A percentile compares a stretch with the other conserved stretches of the same genome.
Conservation (phyloP, 176 grass and related monocot species). For the Neostapfia colusana region DNA sequence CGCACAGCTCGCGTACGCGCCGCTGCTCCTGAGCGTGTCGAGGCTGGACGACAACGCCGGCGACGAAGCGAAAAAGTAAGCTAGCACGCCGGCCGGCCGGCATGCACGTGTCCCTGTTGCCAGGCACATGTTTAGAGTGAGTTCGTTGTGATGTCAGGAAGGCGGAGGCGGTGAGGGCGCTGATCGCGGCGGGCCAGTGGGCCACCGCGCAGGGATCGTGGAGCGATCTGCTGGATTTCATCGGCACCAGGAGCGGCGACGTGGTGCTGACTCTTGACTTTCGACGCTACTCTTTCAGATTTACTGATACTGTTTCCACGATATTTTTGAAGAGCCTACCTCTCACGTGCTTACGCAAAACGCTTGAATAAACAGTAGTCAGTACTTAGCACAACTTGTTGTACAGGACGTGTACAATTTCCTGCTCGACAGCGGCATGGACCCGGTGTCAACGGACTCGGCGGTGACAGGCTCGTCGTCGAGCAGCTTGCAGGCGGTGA, state of each 20-base stretch:
- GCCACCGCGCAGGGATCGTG: constrained; percentile 17
- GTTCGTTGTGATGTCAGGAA: constrained; percentile 32
- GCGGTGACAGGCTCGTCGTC: not conserved
- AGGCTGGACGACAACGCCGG: constrained; percentile 61
- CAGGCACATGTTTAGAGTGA: not conserved
- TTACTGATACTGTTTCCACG: too few species aligned
- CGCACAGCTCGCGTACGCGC: constrained; percentile 62
- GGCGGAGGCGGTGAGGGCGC: constrained; percentile 51
- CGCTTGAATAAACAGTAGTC: not conserved
- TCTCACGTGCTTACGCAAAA: not conserved
- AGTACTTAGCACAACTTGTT: not conserved
- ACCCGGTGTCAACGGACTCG: constrained; percentile 36
- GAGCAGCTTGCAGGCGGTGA: not conserved
- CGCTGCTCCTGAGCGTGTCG: constrained; percentile 59
- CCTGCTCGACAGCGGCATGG: constrained; percentile 65
- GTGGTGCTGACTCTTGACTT: constrained; percentile 13
- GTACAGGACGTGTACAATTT: constrained; percentile 86
- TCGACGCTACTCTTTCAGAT: not conserved
- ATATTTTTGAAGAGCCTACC: too few species aligned
- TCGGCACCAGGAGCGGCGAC: constrained; percentile 48
- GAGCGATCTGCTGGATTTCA: constrained; percentile 43
- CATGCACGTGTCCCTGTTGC: not conserved
- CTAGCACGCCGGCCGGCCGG: not conserved
- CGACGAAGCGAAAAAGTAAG: constrained; percentile 56
- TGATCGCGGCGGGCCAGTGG: constrained; percentile 44